Base-by-base conservation (phyloP, 352 stramenopile species). In the Phytophthora palmivora region DNA sequence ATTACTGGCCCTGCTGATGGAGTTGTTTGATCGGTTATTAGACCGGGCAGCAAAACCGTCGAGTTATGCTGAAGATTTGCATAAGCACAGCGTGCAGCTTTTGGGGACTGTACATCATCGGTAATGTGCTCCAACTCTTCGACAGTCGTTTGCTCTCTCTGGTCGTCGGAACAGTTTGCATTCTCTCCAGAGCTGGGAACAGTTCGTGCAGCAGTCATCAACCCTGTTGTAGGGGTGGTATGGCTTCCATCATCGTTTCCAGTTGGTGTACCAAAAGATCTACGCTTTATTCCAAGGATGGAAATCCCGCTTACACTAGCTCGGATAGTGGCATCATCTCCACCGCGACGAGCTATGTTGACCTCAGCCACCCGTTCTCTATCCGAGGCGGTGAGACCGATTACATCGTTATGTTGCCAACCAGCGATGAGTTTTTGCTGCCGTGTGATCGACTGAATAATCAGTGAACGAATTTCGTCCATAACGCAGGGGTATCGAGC, bases 371-470 rank as follows among this genome's bases (percentile, higher is more conserved):
- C 74, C 6, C 60, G 57, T 19, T 86, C 64, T 18, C 65, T 48
- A 56, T 90, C 79, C 26, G 65, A 43, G 6, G 51, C 30, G 12
- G 79, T 91, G 11, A 91, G 81, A 8, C 81, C 70, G 42, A 92
- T 88, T 12, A 67, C 61, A 6, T 88, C 75, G 51, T 91, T 91
- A 49, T 91, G 89, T 43, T 92, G 81, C 81, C 79, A 91, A 19
- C 78, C 80, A 18, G 87, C 62, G 9, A 87, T 65, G 36, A 89
- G 73, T 15, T 80, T 91, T 33, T 93, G 84, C 62, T 93, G 84
- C 37, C 86, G 86, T 32, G 73, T 82, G 62, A 93, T 88, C 22
- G 84, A 89, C 53, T 91, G 76, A 50, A 93, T 72, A 38, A 90
- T 79, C n/a, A 91, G 69, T n/a, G 52, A 44, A 6, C 79, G 71